Conservation (phyloP, 2,329 filamentous ascomycete species). For the Epicoccum sorghinum region DNA sequence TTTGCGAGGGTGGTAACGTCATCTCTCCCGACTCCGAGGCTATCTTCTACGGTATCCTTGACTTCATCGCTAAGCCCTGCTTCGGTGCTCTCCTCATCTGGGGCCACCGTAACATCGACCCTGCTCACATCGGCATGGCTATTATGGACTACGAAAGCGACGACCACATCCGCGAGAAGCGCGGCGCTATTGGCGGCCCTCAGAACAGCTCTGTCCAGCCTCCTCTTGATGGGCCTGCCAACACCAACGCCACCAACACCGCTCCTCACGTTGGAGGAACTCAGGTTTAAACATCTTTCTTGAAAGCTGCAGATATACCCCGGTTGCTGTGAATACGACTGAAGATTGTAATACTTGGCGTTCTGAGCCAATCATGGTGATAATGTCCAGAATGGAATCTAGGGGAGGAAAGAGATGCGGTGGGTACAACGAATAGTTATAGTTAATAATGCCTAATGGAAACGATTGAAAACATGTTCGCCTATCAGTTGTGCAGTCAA, state of each 20-base stretch:
- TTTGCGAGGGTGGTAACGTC: conserved; percentile 68
- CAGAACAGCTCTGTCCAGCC: conserved; percentile 1
- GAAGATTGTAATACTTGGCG: too few species aligned
- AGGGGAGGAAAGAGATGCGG: neutral
- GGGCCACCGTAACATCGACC: conserved; percentile 68
- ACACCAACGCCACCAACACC: neutral
- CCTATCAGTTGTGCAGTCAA: too few species aligned
- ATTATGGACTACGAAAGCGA: conserved; percentile 57
- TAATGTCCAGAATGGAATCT: neutral
- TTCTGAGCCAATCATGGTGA: neutral
- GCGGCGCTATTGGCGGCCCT: neutral
- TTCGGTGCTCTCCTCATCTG: conserved; percentile 67
- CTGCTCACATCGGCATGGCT: conserved; percentile 60
- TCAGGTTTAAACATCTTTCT: conserved; percentile 6
- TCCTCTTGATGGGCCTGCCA: conserved; percentile 5
- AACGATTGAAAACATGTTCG: too few species aligned
- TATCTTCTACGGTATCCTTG: conserved; percentile 71
- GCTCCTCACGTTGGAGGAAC: neutral
- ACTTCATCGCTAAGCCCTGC: conserved; percentile 68
- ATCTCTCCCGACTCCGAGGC: conserved; percentile 71
- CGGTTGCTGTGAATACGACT: neutral
- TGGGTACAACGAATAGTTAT: neutral
- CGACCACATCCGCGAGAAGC: conserved; percentile 30
- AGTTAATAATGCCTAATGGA: neutral
- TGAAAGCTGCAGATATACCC: neutral